Base-by-base conservation (phyloP, 2,329 filamentous ascomycete species). In the Neopestalotiopsis sp. region DNA sequence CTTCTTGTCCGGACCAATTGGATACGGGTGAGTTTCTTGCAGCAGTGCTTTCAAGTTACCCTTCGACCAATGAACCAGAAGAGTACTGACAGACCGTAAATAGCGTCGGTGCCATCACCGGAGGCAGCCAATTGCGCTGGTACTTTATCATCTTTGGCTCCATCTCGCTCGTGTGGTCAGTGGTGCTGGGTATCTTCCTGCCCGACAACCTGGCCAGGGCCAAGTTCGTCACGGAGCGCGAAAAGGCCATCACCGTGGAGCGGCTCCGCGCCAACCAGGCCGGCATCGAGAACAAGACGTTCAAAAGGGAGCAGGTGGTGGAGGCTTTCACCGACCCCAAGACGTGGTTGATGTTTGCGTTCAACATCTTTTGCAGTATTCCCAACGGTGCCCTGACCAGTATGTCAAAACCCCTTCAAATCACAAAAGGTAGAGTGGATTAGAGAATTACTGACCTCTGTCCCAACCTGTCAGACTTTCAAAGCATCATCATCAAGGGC, bases 171-270 rank as follows among this genome's bases (percentile, higher is more conserved):
- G 75, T 81, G n/a, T 89, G 87, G 85, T 88, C 87, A 0, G 76
- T 90, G 7, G 76, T 85, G 1, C 86, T 86, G 13, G 85, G 86
- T 77, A 84, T 88, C 71, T 76, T 88, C 58, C 81, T 93, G 1
- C 87, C 91, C 0, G 89, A 93, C 75, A 82, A 85, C 3, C 89
- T 89, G 0, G 84, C 88, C 24, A 89, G 86, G 0, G 89, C 90
- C 3, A 87, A 85, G 69, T 92, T 90, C 74, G 83, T 94, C 52
- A 85, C 80, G 4, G 75, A 81, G 1, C 83, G 87, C 61, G 90
- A 93, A 74, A 86, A 85, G 65, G 80, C 79, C 1, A 82, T 90
- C n/a, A 86, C 86, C 4, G 81, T 88, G 13, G 84, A 85, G 60
- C 83, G 88, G 30, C 83, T 89, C 0, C 80, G 84, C 0, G 77